Evolutionary conservation across 1,284 basidiomycete genomes (phyloP).

Genomic region (Wallemia hederae): DNA sequence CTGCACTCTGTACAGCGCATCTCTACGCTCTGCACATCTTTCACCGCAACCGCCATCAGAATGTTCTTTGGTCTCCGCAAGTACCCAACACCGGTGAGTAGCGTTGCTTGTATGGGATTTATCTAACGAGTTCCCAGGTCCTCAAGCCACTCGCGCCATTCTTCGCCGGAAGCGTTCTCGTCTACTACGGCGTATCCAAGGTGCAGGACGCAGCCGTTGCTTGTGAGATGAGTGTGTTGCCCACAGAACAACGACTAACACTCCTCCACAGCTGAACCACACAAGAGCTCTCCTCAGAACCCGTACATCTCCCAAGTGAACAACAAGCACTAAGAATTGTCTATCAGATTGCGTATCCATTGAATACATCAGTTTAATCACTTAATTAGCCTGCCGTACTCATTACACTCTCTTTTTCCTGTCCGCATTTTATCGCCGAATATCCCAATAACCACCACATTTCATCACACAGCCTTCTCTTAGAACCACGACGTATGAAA

Average conservation of each 20-base stretch:
- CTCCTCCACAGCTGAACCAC: neutral
- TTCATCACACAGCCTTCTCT: neutral
- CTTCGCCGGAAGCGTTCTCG: conserved; percentile 12
- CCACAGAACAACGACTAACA: neutral
- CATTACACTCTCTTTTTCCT: no score
- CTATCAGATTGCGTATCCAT: no score
- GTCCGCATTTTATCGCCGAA: no score
- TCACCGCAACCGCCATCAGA: no score
- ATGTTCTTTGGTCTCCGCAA: neutral
- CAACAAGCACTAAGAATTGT: neutral
- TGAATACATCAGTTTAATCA: no score
- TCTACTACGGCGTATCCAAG: conserved; percentile 13
- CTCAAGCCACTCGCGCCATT: conserved; percentile 15
- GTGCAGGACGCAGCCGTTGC: conserved; percentile 9
- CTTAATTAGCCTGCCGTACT: no score
- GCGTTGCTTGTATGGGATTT: neutral
- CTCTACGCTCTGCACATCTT: no score
- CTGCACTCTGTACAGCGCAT: no score
- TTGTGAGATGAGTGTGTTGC: neutral
- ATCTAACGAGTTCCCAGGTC: conserved; percentile 8
- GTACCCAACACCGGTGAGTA: conserved; percentile 1
- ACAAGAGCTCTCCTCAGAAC: neutral
- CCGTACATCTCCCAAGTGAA: neutral
- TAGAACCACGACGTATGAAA: neutral
- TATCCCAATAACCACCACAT: neutral